A percentile compares a stretch with the other conserved stretches of the same genome.
phyloP scores from a whole-genome alignment of 2,329 filamentous ascomycete species.

The Botryotinia globosa region DNA sequence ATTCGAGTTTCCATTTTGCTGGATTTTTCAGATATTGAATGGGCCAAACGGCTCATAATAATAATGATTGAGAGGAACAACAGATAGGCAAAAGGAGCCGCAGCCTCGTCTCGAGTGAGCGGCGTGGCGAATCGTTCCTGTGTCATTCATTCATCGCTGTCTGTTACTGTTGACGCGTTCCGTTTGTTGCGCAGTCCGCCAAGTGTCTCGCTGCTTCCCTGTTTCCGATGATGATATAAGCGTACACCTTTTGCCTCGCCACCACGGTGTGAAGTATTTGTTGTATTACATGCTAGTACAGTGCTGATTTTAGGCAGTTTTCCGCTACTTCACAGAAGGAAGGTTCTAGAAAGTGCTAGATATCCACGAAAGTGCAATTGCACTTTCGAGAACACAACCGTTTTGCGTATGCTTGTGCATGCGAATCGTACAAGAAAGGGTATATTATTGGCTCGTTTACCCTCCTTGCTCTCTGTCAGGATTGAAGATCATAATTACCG shows the following conservation, averaged over 20 bases:
- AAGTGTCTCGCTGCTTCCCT: not conserved
- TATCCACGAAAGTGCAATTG: slow-evolving; percentile 11
- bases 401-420: not conserved
- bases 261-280: not conserved
- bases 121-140: slow-evolving; percentile 5
- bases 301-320: not conserved
- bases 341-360: slow-evolving; percentile 5
- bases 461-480: not conserved
- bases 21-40: not conserved
- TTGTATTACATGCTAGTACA: not conserved
- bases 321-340: not conserved
- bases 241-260: not conserved
- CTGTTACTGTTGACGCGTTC: slow-evolving; percentile 12
- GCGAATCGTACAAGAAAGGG: not conserved
- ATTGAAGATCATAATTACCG: not conserved
- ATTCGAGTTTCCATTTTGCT: slow-evolving; percentile 9
- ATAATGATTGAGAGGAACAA: not conserved
- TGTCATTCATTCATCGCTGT: not conserved
- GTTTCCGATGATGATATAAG: slow-evolving; percentile 14
- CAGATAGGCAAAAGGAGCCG: not conserved
- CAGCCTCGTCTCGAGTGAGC: slow-evolving; percentile 15
- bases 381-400: not conserved
- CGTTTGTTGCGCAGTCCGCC: slow-evolving; percentile 9
- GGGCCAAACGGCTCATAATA: not conserved
- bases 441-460: not conserved